Conservation (phyloP, 2,329 filamentous ascomycete genomes). For the Plectosphaerella cucumerina region DNA sequence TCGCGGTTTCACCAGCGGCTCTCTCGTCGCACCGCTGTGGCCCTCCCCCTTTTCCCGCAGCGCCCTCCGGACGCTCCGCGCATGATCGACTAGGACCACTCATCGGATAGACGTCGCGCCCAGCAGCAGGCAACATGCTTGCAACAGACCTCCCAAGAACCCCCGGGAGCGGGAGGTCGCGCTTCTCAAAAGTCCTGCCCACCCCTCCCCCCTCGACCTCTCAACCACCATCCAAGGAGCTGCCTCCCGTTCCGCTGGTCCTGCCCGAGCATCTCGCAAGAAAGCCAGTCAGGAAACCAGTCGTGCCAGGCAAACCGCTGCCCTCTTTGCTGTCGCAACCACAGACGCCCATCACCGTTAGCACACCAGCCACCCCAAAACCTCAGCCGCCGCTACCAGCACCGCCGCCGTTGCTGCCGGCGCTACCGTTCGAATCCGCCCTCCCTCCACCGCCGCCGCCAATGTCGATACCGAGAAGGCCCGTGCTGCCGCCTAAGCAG, state of each 20-base stretch:
- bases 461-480: conserved; percentile 32
- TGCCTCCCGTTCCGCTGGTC: conserved; percentile 12
- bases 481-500: conserved; percentile 15
- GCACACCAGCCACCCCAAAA: conserved; percentile 8
- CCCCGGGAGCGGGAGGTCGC: conserved; percentile 41
- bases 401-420: conserved; percentile 12
- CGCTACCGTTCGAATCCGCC: conserved; percentile 22
- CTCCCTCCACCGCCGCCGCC: conserved; percentile 22
- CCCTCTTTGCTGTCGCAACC: conserved; percentile 4
- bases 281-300: conserved; percentile 4
- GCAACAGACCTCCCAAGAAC: conserved; percentile 17
- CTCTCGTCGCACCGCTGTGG: not conserved
- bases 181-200: conserved; percentile 56
- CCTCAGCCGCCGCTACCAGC: conserved; percentile 15
- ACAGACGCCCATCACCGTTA: conserved; percentile 1
- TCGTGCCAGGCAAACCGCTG: not conserved
- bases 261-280: conserved; percentile 3
- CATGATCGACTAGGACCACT: not conserved
- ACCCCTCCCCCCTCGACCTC: conserved; percentile 34
- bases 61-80: not conserved
- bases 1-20: conserved; percentile 1
- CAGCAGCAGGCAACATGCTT: conserved; percentile 7
- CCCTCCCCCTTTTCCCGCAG: not conserved
- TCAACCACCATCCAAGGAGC: conserved; percentile 9
- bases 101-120: not conserved